Base-by-base conservation (phyloP, 768 basidiomycete species). In the Suillus decipiens region DNA sequence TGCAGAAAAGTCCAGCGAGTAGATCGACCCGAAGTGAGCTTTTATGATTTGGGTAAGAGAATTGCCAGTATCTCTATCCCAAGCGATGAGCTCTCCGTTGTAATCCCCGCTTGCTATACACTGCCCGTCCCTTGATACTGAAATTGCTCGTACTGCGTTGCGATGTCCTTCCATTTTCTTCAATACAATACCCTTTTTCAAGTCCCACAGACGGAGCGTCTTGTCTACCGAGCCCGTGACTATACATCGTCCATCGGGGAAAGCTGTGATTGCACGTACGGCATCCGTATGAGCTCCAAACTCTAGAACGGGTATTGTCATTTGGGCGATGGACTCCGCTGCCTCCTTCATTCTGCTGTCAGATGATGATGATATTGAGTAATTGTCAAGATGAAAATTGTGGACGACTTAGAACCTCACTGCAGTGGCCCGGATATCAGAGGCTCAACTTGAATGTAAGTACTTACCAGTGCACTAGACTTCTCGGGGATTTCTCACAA, bases 11-110 rank as follows among this genome's bases (percentile, higher is more conserved):
- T 37, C 54, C 14, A 24, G 36, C 34, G 36, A 55, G 36, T 36
- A 22, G 54, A 55, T 53, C 1, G 31, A 33, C 19, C 51, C 31
- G 31, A 22, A 22, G 36, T 55, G 54, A 36, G 22, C n/a, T 55
- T 55, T 55, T n/a, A 55, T 55, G 34, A 22, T 9, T 55, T 55
- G 34, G n/a, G 36, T 55, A n/a, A 55, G 54, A 37, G n/a, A 15
- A 15, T 5, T 15, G 3, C 36, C 34, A 19, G 50, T 33, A 14
- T 55, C 8, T 8, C 36, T 5, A 14, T 55, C 7, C 54, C 54
- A 55, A 9, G 22, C 22, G 14, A 55, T 37, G 22, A 55, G 54
- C 14, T 55, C 54, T 24, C 54, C 54, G 8, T 37, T 37, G 15
- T 36, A 22, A 55, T 55, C 54, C 7, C 54, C 54, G 14, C 54